Conservation (phyloP, 2,329 filamentous ascomycete genomes). For the Colletotrichum cordylinicola region DNA sequence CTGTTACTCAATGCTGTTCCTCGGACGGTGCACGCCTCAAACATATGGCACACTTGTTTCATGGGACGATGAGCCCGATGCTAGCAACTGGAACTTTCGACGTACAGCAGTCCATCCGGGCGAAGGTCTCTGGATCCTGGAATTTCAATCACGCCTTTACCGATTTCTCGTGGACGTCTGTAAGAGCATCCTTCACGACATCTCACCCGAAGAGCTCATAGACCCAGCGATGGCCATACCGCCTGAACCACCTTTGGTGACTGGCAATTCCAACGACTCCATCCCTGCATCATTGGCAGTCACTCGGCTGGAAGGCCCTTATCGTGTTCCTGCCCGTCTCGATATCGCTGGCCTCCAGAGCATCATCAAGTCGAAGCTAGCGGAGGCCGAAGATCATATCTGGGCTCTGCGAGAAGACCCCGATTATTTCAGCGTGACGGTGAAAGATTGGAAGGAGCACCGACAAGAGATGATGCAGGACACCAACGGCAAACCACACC, state of each 20-base stretch:
- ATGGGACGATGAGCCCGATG: constrained; percentile 39
- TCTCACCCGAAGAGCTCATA: constrained; percentile 34
- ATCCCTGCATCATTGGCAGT: constrained; percentile 43
- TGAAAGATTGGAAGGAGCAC: constrained; percentile 53
- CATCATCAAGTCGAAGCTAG: constrained; percentile 46
- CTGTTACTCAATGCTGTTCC: constrained; percentile 37
- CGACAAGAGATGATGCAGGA: constrained; percentile 49
- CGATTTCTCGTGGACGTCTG: constrained; percentile 56
- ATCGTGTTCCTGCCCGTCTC: constrained; percentile 50
- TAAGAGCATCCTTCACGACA: constrained; percentile 56
- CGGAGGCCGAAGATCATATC: constrained; percentile 57
- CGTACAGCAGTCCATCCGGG: constrained; percentile 38
- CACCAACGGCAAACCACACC: constrained; percentile 33
- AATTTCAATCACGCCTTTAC: constrained; percentile 54
- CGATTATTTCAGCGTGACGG: constrained; percentile 53
- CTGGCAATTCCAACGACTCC: constrained; percentile 27
- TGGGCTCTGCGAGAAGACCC: constrained; percentile 65
- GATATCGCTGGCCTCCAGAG: constrained; percentile 50
- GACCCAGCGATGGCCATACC: constrained; percentile 35
- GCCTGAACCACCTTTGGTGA: constrained; percentile 40
- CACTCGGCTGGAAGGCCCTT: constrained; percentile 56
- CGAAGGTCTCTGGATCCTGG: constrained; percentile 54
- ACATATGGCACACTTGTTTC: constrained; percentile 41
- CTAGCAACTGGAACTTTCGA: constrained; percentile 35
- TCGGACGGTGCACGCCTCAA: constrained; percentile 27